Conservation (phyloP, 139 green algal species). For the Chlamydomonas sp. region DNA sequence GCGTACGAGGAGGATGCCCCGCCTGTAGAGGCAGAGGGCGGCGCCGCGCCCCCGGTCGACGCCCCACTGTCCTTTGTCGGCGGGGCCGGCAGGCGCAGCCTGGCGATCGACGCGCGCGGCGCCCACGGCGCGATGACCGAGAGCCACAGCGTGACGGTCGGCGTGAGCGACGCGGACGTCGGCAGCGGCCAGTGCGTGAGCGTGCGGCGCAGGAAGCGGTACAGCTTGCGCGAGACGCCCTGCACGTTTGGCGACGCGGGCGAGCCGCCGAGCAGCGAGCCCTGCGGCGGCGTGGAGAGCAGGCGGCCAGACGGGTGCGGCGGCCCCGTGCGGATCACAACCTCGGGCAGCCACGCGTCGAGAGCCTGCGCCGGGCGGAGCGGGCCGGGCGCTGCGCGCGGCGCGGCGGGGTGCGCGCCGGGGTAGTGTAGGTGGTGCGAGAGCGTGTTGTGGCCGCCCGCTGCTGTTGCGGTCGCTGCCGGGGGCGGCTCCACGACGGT, state of each 20-base stretch:
- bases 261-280: neutral
- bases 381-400: too few relatives aligned
- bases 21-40: too few relatives aligned
- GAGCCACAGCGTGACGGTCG: constrained; percentile 55
- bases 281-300: neutral
- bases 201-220: constrained; percentile 54
- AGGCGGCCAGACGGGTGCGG: constrained; percentile 4
- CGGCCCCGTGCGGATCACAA: constrained; percentile 29
- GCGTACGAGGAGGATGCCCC: too few relatives aligned
- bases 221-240: constrained; percentile 54
- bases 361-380: constrained; percentile 40
- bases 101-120: too few relatives aligned
- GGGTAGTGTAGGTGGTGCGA: too few relatives aligned
- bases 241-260: constrained; percentile 37
- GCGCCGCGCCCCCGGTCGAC: too few relatives aligned
- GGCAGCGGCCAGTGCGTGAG: constrained; percentile 55
- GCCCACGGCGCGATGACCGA: constrained; percentile 53
- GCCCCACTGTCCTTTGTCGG: too few relatives aligned
- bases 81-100: too few relatives aligned
- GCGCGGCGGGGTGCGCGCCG: too few relatives aligned
- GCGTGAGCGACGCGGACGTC: constrained; percentile 30
- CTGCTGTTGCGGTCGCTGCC: neutral
- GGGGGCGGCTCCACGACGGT: neutral
- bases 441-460: neutral
- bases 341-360: constrained; percentile 47